These are phyloP conservation scores for Hylodesmum podocarpum DNA, from an alignment of 306 rosid genomes.

Conservation along the genomic window DNA sequence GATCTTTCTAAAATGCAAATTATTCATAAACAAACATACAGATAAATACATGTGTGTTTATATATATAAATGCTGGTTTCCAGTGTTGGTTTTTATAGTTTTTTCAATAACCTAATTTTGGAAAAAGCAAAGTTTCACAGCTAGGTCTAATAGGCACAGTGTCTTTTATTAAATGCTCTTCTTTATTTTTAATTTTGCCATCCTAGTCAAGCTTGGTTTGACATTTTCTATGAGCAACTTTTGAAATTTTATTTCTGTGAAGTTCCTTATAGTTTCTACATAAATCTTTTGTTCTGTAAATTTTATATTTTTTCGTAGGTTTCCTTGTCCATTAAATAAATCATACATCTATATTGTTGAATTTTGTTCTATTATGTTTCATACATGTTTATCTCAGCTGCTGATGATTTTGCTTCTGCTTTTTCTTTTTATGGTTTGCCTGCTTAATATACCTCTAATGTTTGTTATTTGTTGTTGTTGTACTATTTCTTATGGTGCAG, in stretches of 20 bases:
- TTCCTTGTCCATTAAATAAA: neutral
- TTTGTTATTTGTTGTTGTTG: constrained; percentile 1
- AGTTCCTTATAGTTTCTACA: neutral
- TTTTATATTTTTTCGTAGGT: neutral
- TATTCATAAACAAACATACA: neutral
- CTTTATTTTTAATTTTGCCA: neutral
- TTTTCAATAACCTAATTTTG: neutral
- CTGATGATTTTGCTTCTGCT: neutral
- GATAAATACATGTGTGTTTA: neutral
- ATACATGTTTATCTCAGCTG: neutral
- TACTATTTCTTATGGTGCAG: constrained; percentile 51
- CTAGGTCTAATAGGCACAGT: neutral
- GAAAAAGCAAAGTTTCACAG: neutral
- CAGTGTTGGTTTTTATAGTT: neutral
- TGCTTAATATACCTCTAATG: constrained; percentile 23
- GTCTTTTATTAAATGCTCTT: neutral
- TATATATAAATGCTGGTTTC: neutral
- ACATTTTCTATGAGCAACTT: neutral
- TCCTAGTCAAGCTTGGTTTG: neutral
- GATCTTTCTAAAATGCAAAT: neutral
- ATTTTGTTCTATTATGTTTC: constrained; percentile 17
- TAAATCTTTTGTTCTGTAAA: constrained; percentile 17
- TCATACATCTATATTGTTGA: neutral
- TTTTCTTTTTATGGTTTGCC: neutral
- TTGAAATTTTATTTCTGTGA: neutral